Evolutionary conservation across 352 stramenopile genomes (phyloP).

Genomic region (Globisporangium polare): DNA sequence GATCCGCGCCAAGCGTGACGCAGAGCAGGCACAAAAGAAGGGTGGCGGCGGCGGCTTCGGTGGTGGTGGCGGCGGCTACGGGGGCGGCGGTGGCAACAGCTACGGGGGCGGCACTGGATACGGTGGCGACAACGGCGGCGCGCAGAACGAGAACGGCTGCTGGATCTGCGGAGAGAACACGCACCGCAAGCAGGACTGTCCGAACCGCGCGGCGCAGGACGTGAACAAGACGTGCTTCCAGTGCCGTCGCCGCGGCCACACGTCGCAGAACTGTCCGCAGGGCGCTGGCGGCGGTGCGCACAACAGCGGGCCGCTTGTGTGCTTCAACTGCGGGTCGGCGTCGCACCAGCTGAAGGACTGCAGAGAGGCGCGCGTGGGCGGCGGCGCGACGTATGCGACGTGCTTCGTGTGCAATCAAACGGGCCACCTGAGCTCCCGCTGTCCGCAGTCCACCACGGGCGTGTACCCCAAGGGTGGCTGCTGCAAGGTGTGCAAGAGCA

Average conservation of each 20-base stretch:
- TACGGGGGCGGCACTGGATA: slow-evolving; percentile 14
- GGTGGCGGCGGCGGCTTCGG: slow-evolving; percentile 8
- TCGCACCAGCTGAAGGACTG: slow-evolving; percentile 78
- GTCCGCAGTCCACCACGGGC: slow-evolving; percentile 80
- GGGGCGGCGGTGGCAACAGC: background rate
- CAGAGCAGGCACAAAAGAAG: slow-evolving; percentile 23
- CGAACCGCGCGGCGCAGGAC: slow-evolving; percentile 58
- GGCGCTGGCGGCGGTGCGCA: slow-evolving; percentile 23
- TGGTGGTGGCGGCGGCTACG: background rate
- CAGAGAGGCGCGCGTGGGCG: slow-evolving; percentile 51
- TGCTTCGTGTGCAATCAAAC: slow-evolving; percentile 88
- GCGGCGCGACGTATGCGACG: slow-evolving; percentile 65
- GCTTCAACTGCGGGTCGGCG: slow-evolving; percentile 84
- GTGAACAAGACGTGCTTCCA: slow-evolving; percentile 82
- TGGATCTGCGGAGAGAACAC: slow-evolving; percentile 68
- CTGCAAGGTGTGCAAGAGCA: slow-evolving; percentile 86
- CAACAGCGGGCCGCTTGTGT: slow-evolving; percentile 43
- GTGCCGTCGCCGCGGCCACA: slow-evolving; percentile 77
- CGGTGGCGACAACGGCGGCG: slow-evolving; percentile 21
- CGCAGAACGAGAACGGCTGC: slow-evolving; percentile 32
- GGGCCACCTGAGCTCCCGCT: slow-evolving; percentile 85
- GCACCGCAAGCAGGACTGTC: slow-evolving; percentile 80
- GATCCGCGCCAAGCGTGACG: slow-evolving; percentile 73
- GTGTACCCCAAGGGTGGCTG: slow-evolving; percentile 88
- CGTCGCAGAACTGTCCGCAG: slow-evolving; percentile 76